Base-by-base conservation (phyloP, 495 filamentous ascomycete genomes). In the Lasiosphaeria hispida region DNA sequence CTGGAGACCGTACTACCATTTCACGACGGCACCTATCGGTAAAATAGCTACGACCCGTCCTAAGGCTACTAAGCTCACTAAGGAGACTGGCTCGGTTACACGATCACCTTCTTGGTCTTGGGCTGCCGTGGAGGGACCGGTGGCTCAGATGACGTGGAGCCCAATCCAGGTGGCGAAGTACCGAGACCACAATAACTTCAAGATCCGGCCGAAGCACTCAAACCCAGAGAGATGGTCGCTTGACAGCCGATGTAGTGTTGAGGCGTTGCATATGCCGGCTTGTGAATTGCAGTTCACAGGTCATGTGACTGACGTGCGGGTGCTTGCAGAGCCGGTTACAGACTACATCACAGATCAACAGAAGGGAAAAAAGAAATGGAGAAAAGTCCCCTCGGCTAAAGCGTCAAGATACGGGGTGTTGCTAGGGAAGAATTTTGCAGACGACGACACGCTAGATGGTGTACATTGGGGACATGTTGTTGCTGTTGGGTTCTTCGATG, bases 21-120 rank as follows among this genome's bases (percentile, higher is more conserved):
- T 45, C 53, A 10, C 14, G 38, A 3, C 10, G 4, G 19, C 3
- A 7, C 2, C 19, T 17, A 17, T 10, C 4, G 15, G 11, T 1
- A 9, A 34, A 3, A 45, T 17, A 8, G 17, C 18, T 13, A 36
- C 53, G 9, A 18, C 33, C 10, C 50, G 50, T 33, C 50, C 50
- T 10, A 47, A 45, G 23, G n/a, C 40, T 4, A 57, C 42, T n/a
- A 57, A 14, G 15, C 43, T 57, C 30, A 47, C 42, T 15, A 44
- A 15, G 23, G 41, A 41, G 33, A 48, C 4, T 4, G 42, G 53
- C 10, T 23, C 53, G 14, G 34, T 57, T n/a, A 48, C 34, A 17
- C 42, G 53, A n/a, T 23, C 53, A 3, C 53, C 53, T 10, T 57
- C 53, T 9, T 57, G 53, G 53, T 57, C 53, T 1, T 57, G 53